Conservation (phyloP, 257 asterid species). For the Solanum medicagineum region DNA sequence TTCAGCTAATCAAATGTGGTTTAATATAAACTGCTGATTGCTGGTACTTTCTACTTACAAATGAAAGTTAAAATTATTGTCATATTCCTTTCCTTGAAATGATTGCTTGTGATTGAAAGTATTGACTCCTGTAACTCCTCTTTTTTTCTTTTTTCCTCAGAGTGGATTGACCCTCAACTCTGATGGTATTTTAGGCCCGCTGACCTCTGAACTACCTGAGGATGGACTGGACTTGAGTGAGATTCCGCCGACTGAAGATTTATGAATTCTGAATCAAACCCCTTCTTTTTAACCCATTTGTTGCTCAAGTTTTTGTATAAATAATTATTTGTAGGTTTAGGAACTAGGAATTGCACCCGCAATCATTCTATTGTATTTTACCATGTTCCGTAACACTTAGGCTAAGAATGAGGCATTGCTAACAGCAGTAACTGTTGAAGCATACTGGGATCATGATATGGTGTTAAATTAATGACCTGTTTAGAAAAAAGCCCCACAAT, state of each 20-base stretch:
- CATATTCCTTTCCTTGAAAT: background rate
- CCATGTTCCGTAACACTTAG: background rate
- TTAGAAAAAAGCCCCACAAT: too few relatives aligned
- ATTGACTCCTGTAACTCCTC: background rate
- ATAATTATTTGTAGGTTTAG: background rate
- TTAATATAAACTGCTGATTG: background rate
- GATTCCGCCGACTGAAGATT: slow-evolving; percentile 57
- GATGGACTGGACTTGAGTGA: slow-evolving; percentile 85
- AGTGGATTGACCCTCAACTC: slow-evolving; percentile 88
- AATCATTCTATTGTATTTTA: background rate
- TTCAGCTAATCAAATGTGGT: background rate
- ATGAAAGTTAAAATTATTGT: background rate
- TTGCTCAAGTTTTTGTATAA: background rate
- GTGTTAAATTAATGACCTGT: background rate
- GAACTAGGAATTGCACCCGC: background rate
- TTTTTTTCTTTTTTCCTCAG: slow-evolving; percentile 24
- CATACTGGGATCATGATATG: background rate
- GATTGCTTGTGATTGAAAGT: background rate
- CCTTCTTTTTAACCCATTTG: background rate
- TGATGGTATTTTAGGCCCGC: slow-evolving; percentile 83
- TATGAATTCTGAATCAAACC: slow-evolving; percentile 1
- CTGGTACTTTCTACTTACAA: background rate
- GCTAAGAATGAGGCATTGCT: background rate
- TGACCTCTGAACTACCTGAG: slow-evolving; percentile 64
- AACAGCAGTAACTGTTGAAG: background rate